Base-by-base conservation (phyloP, 257 asterid species). In the Datura wrightii region DNA sequence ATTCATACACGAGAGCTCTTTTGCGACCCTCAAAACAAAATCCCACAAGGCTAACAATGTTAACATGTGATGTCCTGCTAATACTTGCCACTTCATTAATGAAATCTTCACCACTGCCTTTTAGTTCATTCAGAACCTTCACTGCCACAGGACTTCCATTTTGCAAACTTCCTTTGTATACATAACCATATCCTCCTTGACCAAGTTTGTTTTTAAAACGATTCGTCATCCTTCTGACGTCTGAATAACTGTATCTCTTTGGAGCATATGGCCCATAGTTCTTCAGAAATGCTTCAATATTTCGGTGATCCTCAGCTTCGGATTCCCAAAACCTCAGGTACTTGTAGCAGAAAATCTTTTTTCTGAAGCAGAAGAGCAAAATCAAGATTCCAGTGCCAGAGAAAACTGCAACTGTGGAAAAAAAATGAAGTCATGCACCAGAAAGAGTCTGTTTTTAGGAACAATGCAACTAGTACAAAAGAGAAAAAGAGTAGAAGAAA, bases 61-160 rank as follows among this genome's bases (percentile, higher is more conserved):
- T 91, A 16, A 90, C 59, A 5, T 88, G 92, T 19, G 92, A 91
- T 56, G 92, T 89, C 82, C 86, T 86, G 24, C 90, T 88, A 11
- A 90, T 90, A 18, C 90, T 90, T 1, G 89, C 83, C 0, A 88
- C 80, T 59, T 72, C 59, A 11, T 72, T 72, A 10, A 72, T 72
- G 59, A 72, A 46, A 1, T 72, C 80, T 46, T 72, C 80, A 72
- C 59, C 59, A 10, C 80, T 42, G 41, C 84, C 85, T 37, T 65
- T 86, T 18, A 88, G 72, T 31, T 74, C 89, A 0, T 85, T 72
- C 65, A 89, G 46, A 4, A 90, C 65, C 54, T 89, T 90, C 15
- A 87, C 91, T 0, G 91, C 91, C 41, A 87, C 89, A 0, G 37
- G 90, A 34, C 13, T 83, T 10, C 89, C 88, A 8, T 89, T 80